Evolutionary conservation across 2,329 filamentous ascomycete species (phyloP).

Genomic region (Ophiostoma sp.): DNA sequence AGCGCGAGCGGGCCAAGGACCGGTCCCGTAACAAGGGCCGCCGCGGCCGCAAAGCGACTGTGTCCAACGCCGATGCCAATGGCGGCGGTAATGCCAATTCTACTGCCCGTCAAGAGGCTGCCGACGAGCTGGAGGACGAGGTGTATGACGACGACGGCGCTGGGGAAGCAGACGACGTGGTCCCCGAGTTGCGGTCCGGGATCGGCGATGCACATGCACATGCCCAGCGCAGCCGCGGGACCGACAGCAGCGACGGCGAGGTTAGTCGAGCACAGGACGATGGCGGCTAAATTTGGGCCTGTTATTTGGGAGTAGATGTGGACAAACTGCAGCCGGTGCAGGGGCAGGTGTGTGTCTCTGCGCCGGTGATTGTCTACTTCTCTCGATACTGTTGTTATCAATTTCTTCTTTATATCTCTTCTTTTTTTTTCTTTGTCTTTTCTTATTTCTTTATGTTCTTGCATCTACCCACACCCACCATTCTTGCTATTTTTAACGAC

Average conservation of each 20-base stretch:
- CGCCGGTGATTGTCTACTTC: not conserved
- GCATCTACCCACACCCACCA: not conserved
- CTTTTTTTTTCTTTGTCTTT: not conserved
- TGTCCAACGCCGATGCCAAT: constrained; percentile 46
- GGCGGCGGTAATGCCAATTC: constrained; percentile 43
- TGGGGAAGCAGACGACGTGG: constrained; percentile 17
- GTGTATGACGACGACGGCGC: constrained; percentile 18
- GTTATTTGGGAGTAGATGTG: not conserved
- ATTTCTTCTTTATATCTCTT: not conserved
- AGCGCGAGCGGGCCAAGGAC: constrained; percentile 57
- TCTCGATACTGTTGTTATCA: not conserved
- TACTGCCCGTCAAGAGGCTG: not conserved
- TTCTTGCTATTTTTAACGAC: not conserved
- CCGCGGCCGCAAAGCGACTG: constrained; percentile 69
- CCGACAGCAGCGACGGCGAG: not conserved
- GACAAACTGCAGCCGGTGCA: not conserved
- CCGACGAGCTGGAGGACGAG: constrained; percentile 31
- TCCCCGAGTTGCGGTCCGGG: constrained; percentile 17
- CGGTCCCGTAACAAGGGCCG: constrained; percentile 92
- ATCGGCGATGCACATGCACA: constrained; percentile 6
- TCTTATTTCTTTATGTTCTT: not conserved
- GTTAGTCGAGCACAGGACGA: not conserved
- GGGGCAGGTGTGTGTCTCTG: constrained; percentile 2
- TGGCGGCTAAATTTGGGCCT: not conserved
- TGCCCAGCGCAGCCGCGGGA: not conserved